Evolutionary conservation across 345 rosid genomes (phyloP).

Genomic region (Noccaea caerulescens): DNA sequence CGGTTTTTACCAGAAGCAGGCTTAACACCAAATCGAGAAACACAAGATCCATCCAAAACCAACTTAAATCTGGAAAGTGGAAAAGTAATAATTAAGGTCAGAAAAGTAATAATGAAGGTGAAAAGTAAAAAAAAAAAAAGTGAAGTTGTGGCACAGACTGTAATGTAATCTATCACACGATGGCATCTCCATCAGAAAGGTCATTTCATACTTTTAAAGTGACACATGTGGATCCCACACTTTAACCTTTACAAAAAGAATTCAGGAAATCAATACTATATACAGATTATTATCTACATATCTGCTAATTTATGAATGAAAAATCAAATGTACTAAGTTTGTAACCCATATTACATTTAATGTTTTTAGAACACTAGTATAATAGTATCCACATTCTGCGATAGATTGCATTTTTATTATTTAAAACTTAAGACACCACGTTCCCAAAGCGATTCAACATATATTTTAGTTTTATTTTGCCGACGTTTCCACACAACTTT

Average conservation of each 20-base stretch:
- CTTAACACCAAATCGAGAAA: not conserved
- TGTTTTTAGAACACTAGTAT: not conserved
- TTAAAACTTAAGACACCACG: not conserved
- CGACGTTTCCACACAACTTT: not conserved
- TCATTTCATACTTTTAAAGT: constrained; percentile 32
- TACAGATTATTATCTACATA: not conserved
- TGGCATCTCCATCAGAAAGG: constrained; percentile 39
- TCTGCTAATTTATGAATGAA: not conserved
- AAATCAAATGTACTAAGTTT: not conserved
- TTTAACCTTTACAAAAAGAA: not conserved
- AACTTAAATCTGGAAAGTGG: not conserved
- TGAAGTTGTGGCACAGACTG: constrained; percentile 35
- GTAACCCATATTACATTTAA: not conserved
- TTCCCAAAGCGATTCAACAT: constrained; percentile 4
- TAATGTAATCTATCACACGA: constrained; percentile 35
- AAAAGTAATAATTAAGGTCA: not conserved
- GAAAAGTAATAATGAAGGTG: not conserved
- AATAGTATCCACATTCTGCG: not conserved
- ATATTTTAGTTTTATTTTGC: not conserved
- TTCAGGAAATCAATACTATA: not conserved
- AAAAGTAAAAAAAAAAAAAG: constrained; percentile 28
- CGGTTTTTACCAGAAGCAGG: not conserved
- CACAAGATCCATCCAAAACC: constrained; percentile 10
- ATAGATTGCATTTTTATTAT: not conserved
- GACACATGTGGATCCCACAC: constrained; percentile 34